A percentile compares a stretch with the other conserved stretches of the same genome.
Evolutionary conservation across 495 filamentous ascomycete species (phyloP).

Genomic region (Aspergillus campestris): DNA sequence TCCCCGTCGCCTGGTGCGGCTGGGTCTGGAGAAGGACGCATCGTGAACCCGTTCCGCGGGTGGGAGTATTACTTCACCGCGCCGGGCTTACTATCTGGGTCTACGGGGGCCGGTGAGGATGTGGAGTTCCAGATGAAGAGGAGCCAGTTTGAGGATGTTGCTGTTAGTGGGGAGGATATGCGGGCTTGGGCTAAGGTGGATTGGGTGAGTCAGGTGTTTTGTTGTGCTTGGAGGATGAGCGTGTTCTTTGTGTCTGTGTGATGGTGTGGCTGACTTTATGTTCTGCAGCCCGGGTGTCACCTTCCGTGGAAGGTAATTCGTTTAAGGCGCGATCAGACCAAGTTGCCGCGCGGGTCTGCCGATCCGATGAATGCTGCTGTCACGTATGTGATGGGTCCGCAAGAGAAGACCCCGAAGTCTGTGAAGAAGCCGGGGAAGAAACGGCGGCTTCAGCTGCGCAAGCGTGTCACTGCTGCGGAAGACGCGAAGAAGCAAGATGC

Average conservation of each 20-base stretch:
- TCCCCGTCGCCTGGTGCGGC: constrained; percentile 29
- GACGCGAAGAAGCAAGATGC: constrained; percentile 31
- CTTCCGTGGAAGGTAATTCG: constrained; percentile 37
- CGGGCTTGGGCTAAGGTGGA: constrained; percentile 26
- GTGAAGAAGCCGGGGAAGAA: constrained; percentile 43
- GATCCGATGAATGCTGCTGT: constrained; percentile 9
- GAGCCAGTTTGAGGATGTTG: constrained; percentile 32
- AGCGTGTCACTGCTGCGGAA: constrained; percentile 19
- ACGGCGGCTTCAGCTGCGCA: constrained; percentile 35
- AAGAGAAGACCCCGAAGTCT: constrained; percentile 22
- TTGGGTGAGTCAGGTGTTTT: constrained; percentile 26
- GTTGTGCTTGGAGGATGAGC: background rate
- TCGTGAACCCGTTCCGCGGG: constrained; percentile 37
- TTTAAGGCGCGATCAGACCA: constrained; percentile 32
- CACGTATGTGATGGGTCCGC: constrained; percentile 20
- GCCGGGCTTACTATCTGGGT: constrained; percentile 18
- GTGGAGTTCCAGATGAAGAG: constrained; percentile 12
- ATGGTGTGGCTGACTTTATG: background rate
- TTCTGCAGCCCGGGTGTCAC: constrained; percentile 31
- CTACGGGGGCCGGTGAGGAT: constrained; percentile 4
- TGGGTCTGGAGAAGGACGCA: constrained; percentile 23
- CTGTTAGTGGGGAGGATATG: constrained; percentile 31
- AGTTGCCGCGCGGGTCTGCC: constrained; percentile 20
- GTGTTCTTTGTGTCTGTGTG: background rate
- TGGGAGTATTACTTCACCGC: constrained; percentile 38